Conservation (phyloP, 768 basidiomycete genomes). For the Imleria badia region DNA sequence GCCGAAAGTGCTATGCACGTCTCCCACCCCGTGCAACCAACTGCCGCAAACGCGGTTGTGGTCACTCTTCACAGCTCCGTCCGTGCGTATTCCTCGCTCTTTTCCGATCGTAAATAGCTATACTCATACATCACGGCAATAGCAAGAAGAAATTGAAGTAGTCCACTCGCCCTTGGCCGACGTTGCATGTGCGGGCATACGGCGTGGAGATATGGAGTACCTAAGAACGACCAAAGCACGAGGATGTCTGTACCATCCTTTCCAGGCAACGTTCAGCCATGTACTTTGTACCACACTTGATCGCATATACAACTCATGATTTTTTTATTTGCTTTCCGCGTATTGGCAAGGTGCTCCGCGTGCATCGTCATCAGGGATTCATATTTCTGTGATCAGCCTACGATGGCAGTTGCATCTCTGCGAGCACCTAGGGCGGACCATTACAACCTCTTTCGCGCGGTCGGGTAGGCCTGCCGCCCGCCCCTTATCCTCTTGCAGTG, state of each 20-base stretch:
- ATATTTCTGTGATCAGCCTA: too few relatives aligned
- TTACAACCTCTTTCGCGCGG: too few relatives aligned
- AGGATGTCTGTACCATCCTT: neutral
- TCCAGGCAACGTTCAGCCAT: constrained; percentile 5
- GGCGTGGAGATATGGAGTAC: constrained; percentile 13
- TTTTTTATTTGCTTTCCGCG: neutral
- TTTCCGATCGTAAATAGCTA: neutral
- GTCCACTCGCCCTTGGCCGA: constrained; percentile 29
- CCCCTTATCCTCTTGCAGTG: too few relatives aligned
- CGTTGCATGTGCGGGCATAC: neutral
- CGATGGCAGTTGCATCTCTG: too few relatives aligned
- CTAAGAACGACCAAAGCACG: constrained; percentile 3
- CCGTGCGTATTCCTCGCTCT: constrained; percentile 55
- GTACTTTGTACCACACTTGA: constrained; percentile 21
- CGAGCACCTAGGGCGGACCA: too few relatives aligned
- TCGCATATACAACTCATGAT: constrained; percentile 20
- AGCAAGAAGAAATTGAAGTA: constrained; percentile 98
- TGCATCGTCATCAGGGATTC: too few relatives aligned
- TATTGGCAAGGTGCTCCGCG: too few relatives aligned
- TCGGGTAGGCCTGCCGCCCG: too few relatives aligned
- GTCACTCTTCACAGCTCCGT: constrained; percentile 88
- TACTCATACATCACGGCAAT: constrained; percentile 3
- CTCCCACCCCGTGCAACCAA: constrained; percentile 99
- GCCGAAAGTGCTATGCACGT: constrained; percentile 99
- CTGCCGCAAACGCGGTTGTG: constrained; percentile 95